These are phyloP conservation scores for Craspedostauros australis DNA, from an alignment of 108 stramenopile species.

Conservation along the genomic window DNA sequence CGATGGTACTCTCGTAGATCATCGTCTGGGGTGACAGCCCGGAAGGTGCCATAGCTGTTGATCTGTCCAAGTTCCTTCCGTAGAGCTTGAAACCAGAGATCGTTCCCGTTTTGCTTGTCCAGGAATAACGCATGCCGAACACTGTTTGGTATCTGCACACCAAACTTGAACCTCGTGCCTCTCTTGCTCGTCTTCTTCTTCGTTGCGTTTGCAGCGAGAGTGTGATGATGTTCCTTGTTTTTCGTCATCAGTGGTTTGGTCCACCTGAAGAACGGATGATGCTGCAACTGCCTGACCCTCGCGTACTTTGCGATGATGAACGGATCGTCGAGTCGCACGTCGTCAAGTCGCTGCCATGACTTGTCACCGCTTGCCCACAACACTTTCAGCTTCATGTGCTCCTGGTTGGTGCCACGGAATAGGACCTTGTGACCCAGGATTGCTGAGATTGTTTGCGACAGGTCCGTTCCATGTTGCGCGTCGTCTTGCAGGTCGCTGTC, in stretches of 20 bases:
- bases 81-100: conserved; percentile 16
- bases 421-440: no score
- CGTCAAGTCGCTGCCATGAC: no score
- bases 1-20: conserved; percentile 4
- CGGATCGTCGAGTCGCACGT: background rate
- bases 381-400: no score
- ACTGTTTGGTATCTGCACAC: conserved; percentile 13
- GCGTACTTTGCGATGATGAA: background rate
- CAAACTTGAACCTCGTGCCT: conserved; percentile 22
- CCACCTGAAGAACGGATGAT: background rate
- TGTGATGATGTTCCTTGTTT: background rate
- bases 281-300: background rate
- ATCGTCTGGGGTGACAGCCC: background rate
- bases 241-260: background rate
- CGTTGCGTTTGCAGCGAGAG: background rate
- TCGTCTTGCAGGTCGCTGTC: no score
- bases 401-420: no score
- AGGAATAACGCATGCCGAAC: conserved; percentile 9
- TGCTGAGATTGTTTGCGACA: no score
- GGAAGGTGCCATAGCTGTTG: conserved; percentile 4
- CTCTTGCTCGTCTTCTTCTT: background rate
- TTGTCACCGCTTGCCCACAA: no score
- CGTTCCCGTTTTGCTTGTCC: conserved; percentile 20
- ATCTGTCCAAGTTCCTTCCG: conserved; percentile 12
- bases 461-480: no score